These are phyloP conservation scores for Apiospora kogelbergensis DNA, from an alignment of 2,329 filamentous ascomycete species.

Conservation along the genomic window DNA sequence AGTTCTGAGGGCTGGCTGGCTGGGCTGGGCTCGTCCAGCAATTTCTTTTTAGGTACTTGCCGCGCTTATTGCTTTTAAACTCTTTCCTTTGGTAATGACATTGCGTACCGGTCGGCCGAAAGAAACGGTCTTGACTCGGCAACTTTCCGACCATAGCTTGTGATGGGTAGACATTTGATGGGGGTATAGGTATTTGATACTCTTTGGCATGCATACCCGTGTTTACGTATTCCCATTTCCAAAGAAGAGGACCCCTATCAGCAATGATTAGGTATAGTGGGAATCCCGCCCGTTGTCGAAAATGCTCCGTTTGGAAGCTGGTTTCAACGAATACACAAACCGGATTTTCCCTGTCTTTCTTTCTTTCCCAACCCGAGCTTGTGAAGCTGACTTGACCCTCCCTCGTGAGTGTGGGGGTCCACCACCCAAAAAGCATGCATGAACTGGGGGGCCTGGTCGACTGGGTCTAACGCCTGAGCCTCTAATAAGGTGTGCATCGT, in stretches of 20 bases:
- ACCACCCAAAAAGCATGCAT: constrained; percentile 6
- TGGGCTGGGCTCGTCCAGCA: not conserved
- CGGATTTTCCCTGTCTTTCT: not conserved
- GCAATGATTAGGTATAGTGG: not conserved
- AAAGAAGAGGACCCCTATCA: not conserved
- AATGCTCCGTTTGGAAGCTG: not conserved
- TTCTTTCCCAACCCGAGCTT: not conserved
- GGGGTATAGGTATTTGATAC: not conserved
- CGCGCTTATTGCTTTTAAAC: not conserved
- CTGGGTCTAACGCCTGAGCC: not conserved
- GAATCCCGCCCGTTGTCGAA: not conserved
- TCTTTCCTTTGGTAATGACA: not conserved
- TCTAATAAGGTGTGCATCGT: not conserved
- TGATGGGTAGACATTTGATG: not conserved
- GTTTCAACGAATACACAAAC: not conserved
- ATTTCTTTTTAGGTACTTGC: not conserved
- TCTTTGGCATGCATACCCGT: not conserved
- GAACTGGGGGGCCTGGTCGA: not conserved
- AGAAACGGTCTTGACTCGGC: not conserved
- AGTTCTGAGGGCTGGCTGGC: not conserved
- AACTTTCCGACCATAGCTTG: not conserved
- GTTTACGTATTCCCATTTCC: not conserved
- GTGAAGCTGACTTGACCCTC: constrained; percentile 2
- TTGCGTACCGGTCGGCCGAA: not conserved
- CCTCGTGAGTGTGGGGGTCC: constrained; percentile 4